Base-by-base conservation (phyloP, 164 flowering plant species). In the Sedum album region DNA sequence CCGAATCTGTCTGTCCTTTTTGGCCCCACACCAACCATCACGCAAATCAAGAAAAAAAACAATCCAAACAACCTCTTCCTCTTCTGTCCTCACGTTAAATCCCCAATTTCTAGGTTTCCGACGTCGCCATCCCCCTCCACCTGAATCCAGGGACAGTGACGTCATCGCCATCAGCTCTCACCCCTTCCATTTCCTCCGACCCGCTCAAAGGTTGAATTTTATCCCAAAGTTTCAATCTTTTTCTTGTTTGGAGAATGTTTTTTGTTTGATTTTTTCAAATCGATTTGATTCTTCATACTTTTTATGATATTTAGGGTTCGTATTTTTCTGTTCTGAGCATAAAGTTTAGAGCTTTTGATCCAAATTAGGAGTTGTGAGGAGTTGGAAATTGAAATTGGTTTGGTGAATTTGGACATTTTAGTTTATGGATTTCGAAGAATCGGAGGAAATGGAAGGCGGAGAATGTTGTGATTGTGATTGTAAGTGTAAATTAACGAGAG, bases 381-480 rank as follows among this genome's bases (percentile, higher is more conserved):
- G 33, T 51, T 51, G 25, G 21, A n/a, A 5, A 5, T 51, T 51
- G 28, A n/a, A n/a, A n/a, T n/a, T n/a, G 25, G 39, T 57, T 80
- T 74, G 73, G 42, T 39, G 42, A 39, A 39, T 39, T 39, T 35
- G 76, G 81, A 77, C 69, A 8, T 14, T 20, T 55, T 65, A 53
- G 46, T 62, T 18, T 38, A 87, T 88, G 95, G 88, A 81, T 69
- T 79, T 72, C 23, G 80, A 72, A 66, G 68, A 67, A 8, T 69
- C 82, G 0, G 72, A 66, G 31, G 78, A 77, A 71, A 68, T 77
- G 63, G 73, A 73, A 35, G 75, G 79, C 31, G 75, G 79, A 71
- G 62, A 30, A 14, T 87, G 93, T 71, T 78, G 85, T 75, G 75
- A 73, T 60, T 89, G 92, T 66, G 80, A 82, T 8, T 84, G 92